Evolutionary conservation across 176 grass and related monocot species (phyloP).

Genomic region (Zea mays): DNA sequence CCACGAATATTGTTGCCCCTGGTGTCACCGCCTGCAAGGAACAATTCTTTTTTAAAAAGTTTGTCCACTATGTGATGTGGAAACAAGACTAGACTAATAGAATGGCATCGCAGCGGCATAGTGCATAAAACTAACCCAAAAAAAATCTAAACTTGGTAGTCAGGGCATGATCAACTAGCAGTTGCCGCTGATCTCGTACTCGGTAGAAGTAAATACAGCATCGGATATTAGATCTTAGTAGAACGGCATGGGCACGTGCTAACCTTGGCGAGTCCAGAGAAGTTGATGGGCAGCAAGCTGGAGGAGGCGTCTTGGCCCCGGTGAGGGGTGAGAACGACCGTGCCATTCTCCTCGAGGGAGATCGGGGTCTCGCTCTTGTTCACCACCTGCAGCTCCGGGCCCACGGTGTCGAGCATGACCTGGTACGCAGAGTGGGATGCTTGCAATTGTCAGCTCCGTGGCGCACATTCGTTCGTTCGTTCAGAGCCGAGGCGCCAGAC

Average conservation of each 20-base stretch:
- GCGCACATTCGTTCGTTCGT: not conserved
- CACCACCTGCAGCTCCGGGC: conserved; percentile 88
- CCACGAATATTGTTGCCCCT: conserved; percentile 90
- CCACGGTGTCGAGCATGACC: conserved; percentile 97
- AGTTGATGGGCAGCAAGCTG: conserved; percentile 85
- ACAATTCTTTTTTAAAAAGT: not conserved
- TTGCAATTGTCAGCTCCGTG: not conserved
- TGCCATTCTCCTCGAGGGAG: conserved; percentile 76
- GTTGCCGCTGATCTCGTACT: not conserved
- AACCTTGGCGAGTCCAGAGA: conserved; percentile 76
- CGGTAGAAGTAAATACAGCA: not conserved
- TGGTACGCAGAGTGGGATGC: not conserved
- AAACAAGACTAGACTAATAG: not conserved
- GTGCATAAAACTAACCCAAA: not conserved
- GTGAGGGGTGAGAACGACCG: conserved; percentile 73
- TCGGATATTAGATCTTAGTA: not conserved
- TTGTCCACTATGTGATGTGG: not conserved
- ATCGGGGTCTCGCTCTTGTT: conserved; percentile 70
- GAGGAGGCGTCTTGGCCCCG: conserved; percentile 63
- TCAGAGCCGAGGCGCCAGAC: not conserved
- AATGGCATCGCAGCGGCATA: not conserved
- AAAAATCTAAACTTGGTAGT: not conserved
- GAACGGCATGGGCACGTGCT: not conserved
- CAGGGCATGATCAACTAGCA: not conserved
- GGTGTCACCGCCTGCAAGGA: conserved; percentile 67